Evolutionary conservation across 768 basidiomycete genomes (phyloP), one percentile per base, ranked within the genome.

Genomic region (Psilocybe subaeruginosa): DNA sequence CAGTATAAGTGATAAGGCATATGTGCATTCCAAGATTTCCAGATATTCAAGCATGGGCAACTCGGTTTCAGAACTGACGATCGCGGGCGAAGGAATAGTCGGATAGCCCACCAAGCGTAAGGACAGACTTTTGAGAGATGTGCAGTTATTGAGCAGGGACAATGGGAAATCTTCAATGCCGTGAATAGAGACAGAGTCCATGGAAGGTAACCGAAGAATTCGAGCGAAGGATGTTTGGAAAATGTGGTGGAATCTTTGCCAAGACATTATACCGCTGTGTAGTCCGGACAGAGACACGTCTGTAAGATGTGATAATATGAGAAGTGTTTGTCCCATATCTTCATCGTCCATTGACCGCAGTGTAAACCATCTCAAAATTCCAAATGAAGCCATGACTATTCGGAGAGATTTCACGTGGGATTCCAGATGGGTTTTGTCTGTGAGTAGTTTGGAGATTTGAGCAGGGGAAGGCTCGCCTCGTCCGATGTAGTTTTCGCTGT

Each of bases 341-440:
- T 63, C 62, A 27, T 58, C 65, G 14, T 59, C 59, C 50, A 64
- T 47, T 31, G 64, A 58, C 11, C 62, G 54, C 27, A 50, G 30
- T 54, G 61, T 49, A 17, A 66, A 54, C 60, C 65, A 62, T 29
- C 48, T 27, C 29, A 63, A 29, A 3, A 66, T 48, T 0, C 62
- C 60, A 14, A 58, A 50, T 7, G 43, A 23, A 8, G 49, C 47
- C 31, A 66, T 56, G 58, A 11, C 52, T 8, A 67, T 60, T 33
- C 58, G 61, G 17, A 67, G 23, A 4, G 57, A 62, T 37, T 48
- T 59, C 29, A 67, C 55, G 16, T 67, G 61, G 14, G 39, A 35
- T 7, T 58, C 46, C 8, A 67, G 35, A 41, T 60, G 63, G n/a
- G 63, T 56, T 2, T 54, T 27, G 27, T 54, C 53, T 3, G 54